These are phyloP conservation scores for Uronychia binucleata DNA, from an alignment of 73 alveolate genomes.

Conservation along the genomic window DNA sequence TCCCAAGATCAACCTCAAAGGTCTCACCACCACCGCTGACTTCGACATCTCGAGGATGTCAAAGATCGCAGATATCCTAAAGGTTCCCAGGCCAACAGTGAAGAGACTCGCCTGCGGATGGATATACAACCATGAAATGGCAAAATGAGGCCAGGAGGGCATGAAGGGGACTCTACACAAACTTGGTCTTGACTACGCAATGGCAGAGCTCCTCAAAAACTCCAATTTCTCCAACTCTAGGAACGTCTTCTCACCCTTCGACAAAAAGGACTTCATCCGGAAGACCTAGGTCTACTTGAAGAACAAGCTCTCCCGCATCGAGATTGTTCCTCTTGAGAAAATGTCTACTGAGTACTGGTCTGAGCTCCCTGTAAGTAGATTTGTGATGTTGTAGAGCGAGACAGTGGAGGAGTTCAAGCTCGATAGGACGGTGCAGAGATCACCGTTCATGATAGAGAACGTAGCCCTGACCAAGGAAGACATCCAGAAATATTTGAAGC, in stretches of 20 bases:
- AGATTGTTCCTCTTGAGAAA: not conserved
- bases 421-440: not conserved
- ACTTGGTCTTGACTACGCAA: not conserved
- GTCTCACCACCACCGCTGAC: not conserved
- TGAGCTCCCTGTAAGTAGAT: no score
- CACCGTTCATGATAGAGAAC: not conserved
- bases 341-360: not conserved
- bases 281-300: not conserved
- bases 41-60: constrained; percentile 21
- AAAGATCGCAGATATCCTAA: constrained; percentile 9
- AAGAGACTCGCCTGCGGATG: constrained; percentile 20
- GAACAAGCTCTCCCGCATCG: not conserved
- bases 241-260: not conserved
- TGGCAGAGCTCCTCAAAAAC: constrained; percentile 1
- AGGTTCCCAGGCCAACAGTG: not conserved
- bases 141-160: not conserved
- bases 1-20: constrained; percentile 9
- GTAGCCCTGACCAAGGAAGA: not conserved
- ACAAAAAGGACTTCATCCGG: not conserved
- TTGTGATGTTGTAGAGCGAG: no score
- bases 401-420: not conserved
- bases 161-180: not conserved
- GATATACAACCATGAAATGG: constrained; percentile 4
- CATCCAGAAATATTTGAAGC: not conserved
- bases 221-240: not conserved